A percentile compares a stretch with the other conserved stretches of the same genome.
Conservation (phyloP, 1,139 yeast species). For the Blastobotrys serpentis region DNA sequence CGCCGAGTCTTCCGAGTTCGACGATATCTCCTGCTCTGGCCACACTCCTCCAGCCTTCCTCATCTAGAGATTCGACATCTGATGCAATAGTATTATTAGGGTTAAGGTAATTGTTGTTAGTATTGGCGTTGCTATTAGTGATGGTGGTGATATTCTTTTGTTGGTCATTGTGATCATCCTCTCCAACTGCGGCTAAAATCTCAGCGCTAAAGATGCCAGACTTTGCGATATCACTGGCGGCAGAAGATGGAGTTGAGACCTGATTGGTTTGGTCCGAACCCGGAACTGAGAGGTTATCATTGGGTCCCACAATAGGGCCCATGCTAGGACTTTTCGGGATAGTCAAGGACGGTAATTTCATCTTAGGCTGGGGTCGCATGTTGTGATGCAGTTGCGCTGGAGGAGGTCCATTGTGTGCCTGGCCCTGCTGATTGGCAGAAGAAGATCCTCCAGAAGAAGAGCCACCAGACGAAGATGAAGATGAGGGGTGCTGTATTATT, state of each 20-base stretch:
- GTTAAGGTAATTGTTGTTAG: slow-evolving; percentile 10
- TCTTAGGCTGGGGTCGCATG: slow-evolving; percentile 16
- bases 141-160: slow-evolving; percentile 6
- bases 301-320: slow-evolving; percentile 17
- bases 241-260: slow-evolving; percentile 22
- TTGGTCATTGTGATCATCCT: not conserved
- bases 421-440: not conserved
- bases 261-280: not conserved
- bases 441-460: too few relatives aligned
- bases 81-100: slow-evolving; percentile 2
- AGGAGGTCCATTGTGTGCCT: not conserved
- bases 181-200: slow-evolving; percentile 37
- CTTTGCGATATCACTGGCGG: slow-evolving; percentile 20
- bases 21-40: slow-evolving; percentile 59
- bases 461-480: slow-evolving; percentile 1
- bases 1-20: slow-evolving; percentile 73
- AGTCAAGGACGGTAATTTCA: slow-evolving; percentile 37
- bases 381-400: slow-evolving; percentile 5
- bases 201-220: slow-evolving; percentile 40
- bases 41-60: slow-evolving; percentile 72
- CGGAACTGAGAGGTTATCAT: slow-evolving; percentile 6
- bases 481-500: slow-evolving; percentile 1
- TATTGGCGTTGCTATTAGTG: slow-evolving; percentile 6
- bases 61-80: slow-evolving; percentile 61
- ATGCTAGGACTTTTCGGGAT: slow-evolving; percentile 25